Evolutionary conservation across 108 stramenopile genomes (phyloP), one percentile per base, ranked within the genome.

Genomic region (Bacterosira constricta): DNA sequence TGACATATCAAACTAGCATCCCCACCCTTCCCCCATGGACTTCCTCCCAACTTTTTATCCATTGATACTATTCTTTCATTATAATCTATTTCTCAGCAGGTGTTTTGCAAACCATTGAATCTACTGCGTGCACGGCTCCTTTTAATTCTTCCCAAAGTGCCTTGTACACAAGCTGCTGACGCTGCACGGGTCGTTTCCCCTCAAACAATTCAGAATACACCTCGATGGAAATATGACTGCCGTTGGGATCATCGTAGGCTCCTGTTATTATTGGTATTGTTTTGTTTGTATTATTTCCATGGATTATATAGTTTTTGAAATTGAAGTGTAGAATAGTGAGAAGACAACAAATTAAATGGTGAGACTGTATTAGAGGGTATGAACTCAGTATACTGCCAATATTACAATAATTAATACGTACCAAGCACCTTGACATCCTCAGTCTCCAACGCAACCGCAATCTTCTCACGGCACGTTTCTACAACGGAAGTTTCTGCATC

Each of bases 151-250:
- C 92, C 96, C 96, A 97, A 36, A 97, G 83, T 13, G 96, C 96
- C 81, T 97, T 97, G 84, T 95, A 97, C 8, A 97, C 93, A 25
- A 97, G 74, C 51, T 95, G 93, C 64, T 95, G 94, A 47, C 96
- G 79, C 66, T 95, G 92, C 1, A 97, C 88, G 7, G 88, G 65
- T 39, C 90, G 69, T 65, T 95, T 95, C 21, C 96, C 94, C 45
- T 86, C 86, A 74, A 97, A 97, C 55, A 77, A 57, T 23, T 37
- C 52, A 10, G 92, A 92, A 11, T 88, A 86, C 11, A 95, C 92
- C 61, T 86, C 80, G 42, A 97, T 86, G 3, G 93, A 85, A 45
- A 97, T 91, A 61, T 97, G 96, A 8, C 85, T 86, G 34, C 96
- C 96, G 62, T 97, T 97, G 13, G 96, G 96, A 80, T 97, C 96